Conservation (phyloP, 1,284 basidiomycete genomes). For the Tylopilus orsonianus region DNA sequence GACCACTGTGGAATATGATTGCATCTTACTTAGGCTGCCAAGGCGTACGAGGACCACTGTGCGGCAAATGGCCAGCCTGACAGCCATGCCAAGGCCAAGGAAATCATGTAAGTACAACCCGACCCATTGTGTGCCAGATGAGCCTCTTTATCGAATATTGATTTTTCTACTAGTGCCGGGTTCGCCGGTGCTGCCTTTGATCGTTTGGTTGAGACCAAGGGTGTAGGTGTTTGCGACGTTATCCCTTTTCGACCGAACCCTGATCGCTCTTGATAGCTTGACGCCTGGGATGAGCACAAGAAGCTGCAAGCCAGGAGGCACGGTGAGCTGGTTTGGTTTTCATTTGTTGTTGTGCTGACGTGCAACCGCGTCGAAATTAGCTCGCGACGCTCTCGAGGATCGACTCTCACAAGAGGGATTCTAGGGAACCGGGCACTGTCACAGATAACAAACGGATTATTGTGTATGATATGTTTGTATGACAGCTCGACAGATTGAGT, state of each 20-base stretch:
- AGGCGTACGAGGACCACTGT: conserved; percentile 15
- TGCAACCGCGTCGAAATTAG: not conserved
- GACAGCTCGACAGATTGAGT: not conserved
- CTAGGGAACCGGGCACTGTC: too few species aligned
- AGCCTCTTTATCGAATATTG: not conserved
- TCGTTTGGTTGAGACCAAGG: conserved; percentile 21
- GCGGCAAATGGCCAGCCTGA: conserved; percentile 9
- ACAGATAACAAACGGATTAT: not conserved
- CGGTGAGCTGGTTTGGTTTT: conserved; percentile 6
- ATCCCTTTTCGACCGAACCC: not conserved
- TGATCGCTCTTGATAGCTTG: conserved; percentile 1
- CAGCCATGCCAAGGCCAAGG: conserved; percentile 19
- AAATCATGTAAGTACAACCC: conserved; percentile 5
- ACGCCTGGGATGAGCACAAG: conserved; percentile 9
- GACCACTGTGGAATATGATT: not conserved
- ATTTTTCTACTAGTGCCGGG: conserved; percentile 14
- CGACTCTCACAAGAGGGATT: too few species aligned
- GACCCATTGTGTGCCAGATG: too few species aligned
- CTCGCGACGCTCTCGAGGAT: not conserved
- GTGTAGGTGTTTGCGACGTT: conserved; percentile 10
- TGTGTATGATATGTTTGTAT: not conserved
- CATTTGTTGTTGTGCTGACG: not conserved
- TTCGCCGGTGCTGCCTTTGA: conserved; percentile 7
- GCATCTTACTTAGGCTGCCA: conserved; percentile 5
- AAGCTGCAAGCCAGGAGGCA: rapidly evolving